These are phyloP conservation scores for Sanghuangporus baumii DNA, from an alignment of 1,284 basidiomycete genomes.

Conservation along the genomic window DNA sequence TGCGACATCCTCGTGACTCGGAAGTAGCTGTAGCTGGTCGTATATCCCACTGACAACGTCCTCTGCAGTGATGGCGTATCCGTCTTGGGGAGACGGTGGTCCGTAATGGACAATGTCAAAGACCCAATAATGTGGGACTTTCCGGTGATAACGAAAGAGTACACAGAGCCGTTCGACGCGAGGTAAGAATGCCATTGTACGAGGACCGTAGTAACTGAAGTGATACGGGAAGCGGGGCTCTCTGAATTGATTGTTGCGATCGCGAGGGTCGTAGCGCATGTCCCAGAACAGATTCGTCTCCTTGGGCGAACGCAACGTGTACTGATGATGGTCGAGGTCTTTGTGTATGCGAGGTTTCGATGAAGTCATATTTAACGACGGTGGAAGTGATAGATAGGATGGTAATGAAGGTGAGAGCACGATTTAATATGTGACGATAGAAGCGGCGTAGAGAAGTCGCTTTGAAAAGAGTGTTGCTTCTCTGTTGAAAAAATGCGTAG, in stretches of 20 bases:
- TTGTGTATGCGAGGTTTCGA: constrained; percentile 15
- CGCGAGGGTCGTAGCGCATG: constrained; percentile 16
- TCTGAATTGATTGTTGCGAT: constrained; percentile 4
- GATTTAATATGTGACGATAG: neutral
- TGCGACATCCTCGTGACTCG: neutral
- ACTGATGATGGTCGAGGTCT: constrained; percentile 8
- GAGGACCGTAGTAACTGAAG: constrained; percentile 10
- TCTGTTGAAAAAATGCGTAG: neutral
- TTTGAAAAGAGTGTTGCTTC: neutral
- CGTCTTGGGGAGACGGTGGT: constrained; percentile 5
- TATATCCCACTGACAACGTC: constrained; percentile 11
- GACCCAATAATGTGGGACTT: neutral
- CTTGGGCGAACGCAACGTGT: neutral
- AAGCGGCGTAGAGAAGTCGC: neutral
- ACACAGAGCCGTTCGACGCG: constrained; percentile 11
- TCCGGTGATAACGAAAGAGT: constrained; percentile 8
- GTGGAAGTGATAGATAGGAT: neutral
- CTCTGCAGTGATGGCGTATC: constrained; percentile 13
- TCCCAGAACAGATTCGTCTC: constrained; percentile 7
- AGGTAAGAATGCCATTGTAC: constrained; percentile 8
- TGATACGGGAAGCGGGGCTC: constrained; percentile 12
- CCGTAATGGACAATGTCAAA: constrained; percentile 11
- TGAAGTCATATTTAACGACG: neutral
- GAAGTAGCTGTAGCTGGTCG: neutral
- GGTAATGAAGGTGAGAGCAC: too few relatives aligned